A percentile compares a stretch with the other conserved stretches of the same genome.
These are phyloP conservation scores for Apophysomyces elegans DNA, from an alignment of 371 early-diverging fungal genomes.

Conservation along the genomic window DNA sequence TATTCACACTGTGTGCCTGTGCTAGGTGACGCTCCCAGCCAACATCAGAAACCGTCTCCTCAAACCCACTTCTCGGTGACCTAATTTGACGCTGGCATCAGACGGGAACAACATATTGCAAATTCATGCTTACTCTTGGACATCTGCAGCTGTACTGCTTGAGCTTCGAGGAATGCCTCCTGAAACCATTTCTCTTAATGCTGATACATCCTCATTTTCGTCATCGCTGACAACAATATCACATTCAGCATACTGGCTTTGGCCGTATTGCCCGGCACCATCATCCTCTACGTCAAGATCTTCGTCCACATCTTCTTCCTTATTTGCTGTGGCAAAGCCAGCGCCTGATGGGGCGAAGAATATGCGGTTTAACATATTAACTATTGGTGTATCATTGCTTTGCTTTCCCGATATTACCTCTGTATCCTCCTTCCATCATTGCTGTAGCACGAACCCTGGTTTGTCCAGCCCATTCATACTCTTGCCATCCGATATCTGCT, in stretches of 20 bases:
- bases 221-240: slow-evolving; percentile 58
- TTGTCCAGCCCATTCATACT: slow-evolving; percentile 89
- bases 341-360: slow-evolving; percentile 37
- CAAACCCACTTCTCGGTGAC: slow-evolving; percentile 35
- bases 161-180: slow-evolving; percentile 21
- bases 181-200: slow-evolving; percentile 52
- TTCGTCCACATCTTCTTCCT: slow-evolving; percentile 75
- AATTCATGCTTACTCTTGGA: slow-evolving; percentile 15
- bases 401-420: slow-evolving; percentile 34
- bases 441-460: slow-evolving; percentile 81
- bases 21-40: slow-evolving; percentile 31
- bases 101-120: slow-evolving; percentile 22
- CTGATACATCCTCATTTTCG: slow-evolving; percentile 55
- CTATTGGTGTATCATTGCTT: background rate
- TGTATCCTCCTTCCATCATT: slow-evolving; percentile 82
- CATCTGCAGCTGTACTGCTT: slow-evolving; percentile 10
- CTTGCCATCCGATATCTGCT: slow-evolving; percentile 55
- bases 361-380: background rate
- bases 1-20: slow-evolving; percentile 12
- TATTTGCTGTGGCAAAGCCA: slow-evolving; percentile 57
- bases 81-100: slow-evolving; percentile 16
- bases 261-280: slow-evolving; percentile 74
- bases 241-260: slow-evolving; percentile 72
- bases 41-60: slow-evolving; percentile 40
- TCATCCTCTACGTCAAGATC: slow-evolving; percentile 85